Evolutionary conservation across 495 filamentous ascomycete species (phyloP).

Genomic region (Usnea hakonensis): DNA sequence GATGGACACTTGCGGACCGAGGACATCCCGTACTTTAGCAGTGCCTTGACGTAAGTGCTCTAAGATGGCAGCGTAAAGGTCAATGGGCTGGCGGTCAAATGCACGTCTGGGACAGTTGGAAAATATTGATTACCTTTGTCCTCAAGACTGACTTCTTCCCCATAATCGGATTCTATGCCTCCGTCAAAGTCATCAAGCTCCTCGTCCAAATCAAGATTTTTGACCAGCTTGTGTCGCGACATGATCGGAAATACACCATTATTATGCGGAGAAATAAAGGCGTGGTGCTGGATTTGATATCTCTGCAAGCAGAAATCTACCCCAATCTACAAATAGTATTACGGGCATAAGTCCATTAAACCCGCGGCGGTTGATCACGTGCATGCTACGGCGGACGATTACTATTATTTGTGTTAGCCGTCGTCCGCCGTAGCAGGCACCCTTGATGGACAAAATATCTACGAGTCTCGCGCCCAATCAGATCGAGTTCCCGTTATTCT

Average conservation of each 20-base stretch:
- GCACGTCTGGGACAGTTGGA: neutral
- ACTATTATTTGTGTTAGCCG: no score
- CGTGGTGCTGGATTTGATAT: neutral
- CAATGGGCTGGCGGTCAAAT: slow-evolving; percentile 12
- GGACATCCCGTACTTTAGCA: slow-evolving; percentile 43
- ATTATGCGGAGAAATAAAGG: neutral
- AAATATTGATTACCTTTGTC: slow-evolving; percentile 45
- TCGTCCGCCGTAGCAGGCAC: no score
- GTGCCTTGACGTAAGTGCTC: slow-evolving; percentile 52
- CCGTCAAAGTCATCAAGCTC: slow-evolving; percentile 56
- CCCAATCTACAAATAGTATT: no score
- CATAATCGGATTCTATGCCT: slow-evolving; percentile 37
- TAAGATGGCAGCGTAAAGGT: slow-evolving; percentile 23
- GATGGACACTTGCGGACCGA: slow-evolving; percentile 45
- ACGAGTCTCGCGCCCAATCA: no score
- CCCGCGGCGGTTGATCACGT: no score
- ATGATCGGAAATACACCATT: slow-evolving; percentile 30
- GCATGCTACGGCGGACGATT: no score
- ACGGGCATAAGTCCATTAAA: no score
- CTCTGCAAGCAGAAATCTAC: neutral
- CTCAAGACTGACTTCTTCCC: slow-evolving; percentile 47
- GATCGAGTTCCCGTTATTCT: no score
- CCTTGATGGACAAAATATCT: no score
- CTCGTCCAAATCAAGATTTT: slow-evolving; percentile 52
- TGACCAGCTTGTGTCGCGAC: slow-evolving; percentile 56